These are phyloP conservation scores for Amesomyces nigricolor DNA, from an alignment of 2,329 filamentous ascomycete species.

Conservation along the genomic window DNA sequence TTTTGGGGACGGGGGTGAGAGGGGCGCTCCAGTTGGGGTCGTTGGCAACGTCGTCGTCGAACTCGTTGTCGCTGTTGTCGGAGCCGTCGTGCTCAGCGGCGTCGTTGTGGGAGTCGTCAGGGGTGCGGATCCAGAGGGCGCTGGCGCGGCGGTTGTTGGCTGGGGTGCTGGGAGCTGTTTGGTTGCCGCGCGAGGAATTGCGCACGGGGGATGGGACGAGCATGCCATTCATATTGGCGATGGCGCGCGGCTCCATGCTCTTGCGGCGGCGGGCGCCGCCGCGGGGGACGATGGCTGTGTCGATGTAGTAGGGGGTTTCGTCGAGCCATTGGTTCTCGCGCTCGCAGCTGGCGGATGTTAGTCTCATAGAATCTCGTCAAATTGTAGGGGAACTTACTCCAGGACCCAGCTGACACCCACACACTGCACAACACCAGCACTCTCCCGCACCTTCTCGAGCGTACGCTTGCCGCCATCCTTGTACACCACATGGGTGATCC, in stretches of 20 bases:
- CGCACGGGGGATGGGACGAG: conserved; percentile 44
- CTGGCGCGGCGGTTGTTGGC: conserved; percentile 45
- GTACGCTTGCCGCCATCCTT: conserved; percentile 81
- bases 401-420: conserved; percentile 86
- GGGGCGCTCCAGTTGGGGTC: conserved; percentile 39
- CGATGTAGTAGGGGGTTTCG: conserved; percentile 63
- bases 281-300: conserved; percentile 61
- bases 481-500: conserved; percentile 83
- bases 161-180: conserved; percentile 43
- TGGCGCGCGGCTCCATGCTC: conserved; percentile 71
- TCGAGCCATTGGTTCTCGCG: conserved; percentile 71
- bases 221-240: conserved; percentile 64
- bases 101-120: conserved; percentile 38
- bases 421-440: conserved; percentile 70
- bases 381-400: conserved; percentile 64
- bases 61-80: conserved; percentile 32
- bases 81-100: conserved; percentile 27
- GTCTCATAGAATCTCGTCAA: conserved; percentile 15
- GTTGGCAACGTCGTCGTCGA: conserved; percentile 34
- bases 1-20: conserved; percentile 53
- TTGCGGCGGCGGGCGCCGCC: conserved; percentile 68
- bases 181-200: conserved; percentile 32
- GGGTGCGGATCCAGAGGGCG: conserved; percentile 50
- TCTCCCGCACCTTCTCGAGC: conserved; percentile 71
- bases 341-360: conserved; percentile 56